Conservation (phyloP, 2,329 filamentous ascomycete species). For the Paraphaeosphaeria minitans region DNA sequence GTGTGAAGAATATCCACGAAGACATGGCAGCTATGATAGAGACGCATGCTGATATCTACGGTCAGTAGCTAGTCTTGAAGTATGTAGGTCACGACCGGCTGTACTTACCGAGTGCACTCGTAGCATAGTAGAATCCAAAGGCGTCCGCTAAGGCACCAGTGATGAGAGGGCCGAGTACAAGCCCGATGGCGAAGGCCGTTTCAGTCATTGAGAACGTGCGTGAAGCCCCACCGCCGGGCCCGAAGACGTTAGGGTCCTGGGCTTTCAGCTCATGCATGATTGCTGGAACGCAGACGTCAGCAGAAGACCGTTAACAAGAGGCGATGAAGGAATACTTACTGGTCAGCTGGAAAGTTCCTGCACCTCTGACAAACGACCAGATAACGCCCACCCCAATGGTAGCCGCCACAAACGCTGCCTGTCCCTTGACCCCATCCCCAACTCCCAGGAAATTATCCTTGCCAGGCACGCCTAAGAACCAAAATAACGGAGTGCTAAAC, state of each 20-base stretch:
- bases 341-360: constrained; percentile 2
- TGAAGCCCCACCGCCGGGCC: background rate
- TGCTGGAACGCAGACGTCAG: background rate
- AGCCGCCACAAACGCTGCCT: background rate
- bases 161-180: background rate
- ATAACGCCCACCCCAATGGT: background rate
- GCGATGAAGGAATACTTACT: background rate
- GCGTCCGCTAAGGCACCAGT: background rate
- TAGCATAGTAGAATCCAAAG: background rate
- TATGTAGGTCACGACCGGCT: too few species aligned
- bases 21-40: background rate
- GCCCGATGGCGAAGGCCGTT: background rate
- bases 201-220: constrained; percentile 3
- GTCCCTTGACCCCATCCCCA: background rate
- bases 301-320: background rate
- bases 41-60: background rate
- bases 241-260: background rate
- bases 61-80: background rate
- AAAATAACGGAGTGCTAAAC: background rate
- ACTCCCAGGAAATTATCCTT: background rate
- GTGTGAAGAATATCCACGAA: constrained; percentile 4
- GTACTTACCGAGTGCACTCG: constrained; percentile 1
- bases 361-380: background rate
- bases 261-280: constrained; percentile 3
- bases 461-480: constrained; percentile 1